A percentile compares a stretch with the other conserved stretches of the same genome.
Evolutionary conservation across 208 protist genomes (phyloP).

Genomic region (Zelonia costaricensis): DNA sequence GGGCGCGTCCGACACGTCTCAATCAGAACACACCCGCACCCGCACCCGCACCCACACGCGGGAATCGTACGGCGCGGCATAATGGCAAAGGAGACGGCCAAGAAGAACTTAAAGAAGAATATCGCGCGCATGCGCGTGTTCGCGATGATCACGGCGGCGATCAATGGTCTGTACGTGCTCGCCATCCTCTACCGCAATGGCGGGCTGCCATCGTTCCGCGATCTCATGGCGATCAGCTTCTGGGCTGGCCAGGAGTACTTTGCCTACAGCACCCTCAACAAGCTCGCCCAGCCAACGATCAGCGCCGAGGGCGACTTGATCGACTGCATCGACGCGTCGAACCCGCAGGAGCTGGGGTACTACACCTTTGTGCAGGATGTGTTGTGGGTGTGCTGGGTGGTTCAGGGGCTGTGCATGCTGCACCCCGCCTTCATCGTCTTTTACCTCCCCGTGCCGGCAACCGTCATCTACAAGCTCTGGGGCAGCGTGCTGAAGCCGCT

Average conservation of each 20-base stretch:
- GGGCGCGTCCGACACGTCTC: too few relatives aligned
- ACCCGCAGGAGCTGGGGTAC: slow-evolving; percentile 76
- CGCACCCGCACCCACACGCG: too few relatives aligned
- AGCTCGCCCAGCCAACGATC: slow-evolving; percentile 52
- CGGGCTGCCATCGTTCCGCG: slow-evolving; percentile 45
- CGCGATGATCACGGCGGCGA: slow-evolving; percentile 48
- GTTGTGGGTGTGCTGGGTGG: slow-evolving; percentile 90
- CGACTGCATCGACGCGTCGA: slow-evolving; percentile 73
- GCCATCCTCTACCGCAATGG: slow-evolving; percentile 65
- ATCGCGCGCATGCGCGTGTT: slow-evolving; percentile 72
- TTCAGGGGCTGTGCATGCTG: slow-evolving; percentile 69
- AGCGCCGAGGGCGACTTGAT: slow-evolving; percentile 58
- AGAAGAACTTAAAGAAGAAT: slow-evolving; percentile 81
- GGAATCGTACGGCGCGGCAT: background rate
- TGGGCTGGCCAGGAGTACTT: slow-evolving; percentile 82
- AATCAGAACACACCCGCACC: too few relatives aligned
- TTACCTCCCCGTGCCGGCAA: slow-evolving; percentile 85
- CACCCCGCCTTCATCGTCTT: slow-evolving; percentile 81
- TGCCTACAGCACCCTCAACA: slow-evolving; percentile 49
- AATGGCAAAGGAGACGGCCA: slow-evolving; percentile 90
- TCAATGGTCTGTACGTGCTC: slow-evolving; percentile 70
- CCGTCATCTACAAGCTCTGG: slow-evolving; percentile 74
- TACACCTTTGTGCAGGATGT: slow-evolving; percentile 86
- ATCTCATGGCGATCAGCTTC: slow-evolving; percentile 68
- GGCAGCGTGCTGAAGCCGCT: slow-evolving; percentile 41